Evolutionary conservation across 257 asterid genomes (phyloP).

Genomic region (Plantago major): DNA sequence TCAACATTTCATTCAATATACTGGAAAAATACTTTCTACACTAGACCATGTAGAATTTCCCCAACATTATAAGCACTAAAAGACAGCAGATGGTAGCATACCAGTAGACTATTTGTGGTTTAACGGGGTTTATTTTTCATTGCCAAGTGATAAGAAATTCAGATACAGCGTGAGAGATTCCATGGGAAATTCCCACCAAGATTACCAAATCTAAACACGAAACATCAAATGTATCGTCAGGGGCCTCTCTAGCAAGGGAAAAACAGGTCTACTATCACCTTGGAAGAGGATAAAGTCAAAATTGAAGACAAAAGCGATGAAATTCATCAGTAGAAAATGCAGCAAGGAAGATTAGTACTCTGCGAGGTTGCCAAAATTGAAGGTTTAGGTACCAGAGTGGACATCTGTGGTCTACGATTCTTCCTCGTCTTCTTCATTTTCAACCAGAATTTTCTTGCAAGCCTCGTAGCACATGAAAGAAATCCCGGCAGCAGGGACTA

Average conservation of each 20-base stretch:
- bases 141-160: too few relatives aligned
- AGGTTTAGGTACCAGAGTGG: too few relatives aligned
- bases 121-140: not conserved
- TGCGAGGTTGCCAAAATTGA: not conserved
- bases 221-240: not conserved
- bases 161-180: not conserved
- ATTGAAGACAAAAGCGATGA: not conserved
- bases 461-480: constrained; percentile 58
- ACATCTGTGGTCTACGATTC: constrained; percentile 1
- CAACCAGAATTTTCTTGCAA: constrained; percentile 44
- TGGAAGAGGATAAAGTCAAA: constrained; percentile 3
- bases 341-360: not conserved
- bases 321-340: not conserved
- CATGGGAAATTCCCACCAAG: not conserved
- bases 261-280: not conserved
- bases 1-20: too few relatives aligned
- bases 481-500: constrained; percentile 58
- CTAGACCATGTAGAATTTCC: too few relatives aligned
- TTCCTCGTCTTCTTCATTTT: constrained; percentile 27
- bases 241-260: not conserved
- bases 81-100: not conserved
- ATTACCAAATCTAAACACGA: not conserved
- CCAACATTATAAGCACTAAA: too few relatives aligned
- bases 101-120: not conserved
- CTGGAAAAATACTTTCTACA: too few relatives aligned